Evolutionary conservation across 805 yeast species (phyloP).

Genomic region (Ogataea nitratoaversa): DNA sequence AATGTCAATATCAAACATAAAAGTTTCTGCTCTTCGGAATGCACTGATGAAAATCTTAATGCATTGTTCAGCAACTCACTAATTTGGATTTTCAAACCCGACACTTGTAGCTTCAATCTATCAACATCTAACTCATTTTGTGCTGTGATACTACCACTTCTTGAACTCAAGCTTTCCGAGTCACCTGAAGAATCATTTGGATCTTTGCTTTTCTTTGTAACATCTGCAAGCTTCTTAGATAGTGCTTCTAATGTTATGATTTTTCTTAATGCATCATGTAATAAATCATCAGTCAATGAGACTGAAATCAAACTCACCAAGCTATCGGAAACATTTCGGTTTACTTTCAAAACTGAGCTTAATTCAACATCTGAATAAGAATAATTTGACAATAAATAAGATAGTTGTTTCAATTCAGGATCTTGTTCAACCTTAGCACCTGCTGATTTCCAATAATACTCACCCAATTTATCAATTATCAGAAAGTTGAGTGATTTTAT

Average conservation of each 20-base stretch:
- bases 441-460: conserved; percentile 14
- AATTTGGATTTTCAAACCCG: conserved; percentile 10
- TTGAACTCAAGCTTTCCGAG: no score
- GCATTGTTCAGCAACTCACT: conserved; percentile 9
- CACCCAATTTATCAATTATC: conserved; percentile 18
- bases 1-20: conserved; percentile 16
- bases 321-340: conserved; percentile 1
- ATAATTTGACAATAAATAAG: conserved; percentile 10
- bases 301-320: conserved; percentile 10
- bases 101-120: conserved; percentile 10
- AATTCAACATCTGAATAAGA: conserved; percentile 12
- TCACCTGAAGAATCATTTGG: no score
- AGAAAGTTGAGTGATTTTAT: conserved; percentile 5
- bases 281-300: conserved; percentile 11
- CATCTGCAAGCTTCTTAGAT: conserved; percentile 3
- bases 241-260: conserved; percentile 17
- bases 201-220: background rate
- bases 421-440: background rate
- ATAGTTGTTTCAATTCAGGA: conserved; percentile 3
- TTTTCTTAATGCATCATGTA: conserved; percentile 12
- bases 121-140: conserved; percentile 5
- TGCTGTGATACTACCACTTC: no score
- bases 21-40: conserved; percentile 7
- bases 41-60: conserved; percentile 3
- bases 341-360: conserved; percentile 1